phyloP scores from a whole-genome alignment of 2,329 filamentous ascomycete genomes.

The Cladosporium sp. region DNA sequence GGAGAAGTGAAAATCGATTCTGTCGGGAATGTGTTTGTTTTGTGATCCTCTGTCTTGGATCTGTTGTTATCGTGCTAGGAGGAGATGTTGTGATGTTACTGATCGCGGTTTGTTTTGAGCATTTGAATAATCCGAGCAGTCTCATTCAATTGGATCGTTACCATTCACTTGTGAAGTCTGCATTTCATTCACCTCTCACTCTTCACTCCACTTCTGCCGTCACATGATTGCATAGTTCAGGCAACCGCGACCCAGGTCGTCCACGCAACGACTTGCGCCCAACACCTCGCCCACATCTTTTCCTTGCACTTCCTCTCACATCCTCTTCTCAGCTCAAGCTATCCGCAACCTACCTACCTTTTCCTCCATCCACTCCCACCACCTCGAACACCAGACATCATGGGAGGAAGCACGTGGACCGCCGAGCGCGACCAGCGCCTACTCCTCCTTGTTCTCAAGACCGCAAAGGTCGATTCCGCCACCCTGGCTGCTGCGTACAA shows the following conservation, averaged over 20 bases:
- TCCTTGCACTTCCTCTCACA: background rate
- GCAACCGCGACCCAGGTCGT: background rate
- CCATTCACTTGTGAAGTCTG: no score
- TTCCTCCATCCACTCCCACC: background rate
- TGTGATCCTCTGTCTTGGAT: no score
- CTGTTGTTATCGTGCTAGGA: no score
- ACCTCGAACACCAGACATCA: background rate
- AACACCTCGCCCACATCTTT: background rate
- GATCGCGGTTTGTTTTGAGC: no score
- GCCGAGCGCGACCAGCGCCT: constrained; percentile 22
- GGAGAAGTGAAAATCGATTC: no score
- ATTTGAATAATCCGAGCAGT: no score
- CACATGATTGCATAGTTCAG: background rate
- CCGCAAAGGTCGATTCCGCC: constrained; percentile 16
- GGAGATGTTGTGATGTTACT: no score
- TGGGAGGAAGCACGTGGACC: constrained; percentile 17
- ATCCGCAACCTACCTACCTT: no score
- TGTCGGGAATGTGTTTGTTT: no score
- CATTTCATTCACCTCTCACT: no score
- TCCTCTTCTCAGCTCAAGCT: background rate
- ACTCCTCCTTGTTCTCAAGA: constrained; percentile 21
- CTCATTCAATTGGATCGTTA: no score
- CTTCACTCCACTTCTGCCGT: background rate
- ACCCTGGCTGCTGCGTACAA: constrained; percentile 14
- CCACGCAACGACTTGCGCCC: background rate